Evolutionary conservation across 208 protist species (phyloP), one percentile per base, ranked within the genome.

Genomic region (Naegleria lovaniensis): DNA sequence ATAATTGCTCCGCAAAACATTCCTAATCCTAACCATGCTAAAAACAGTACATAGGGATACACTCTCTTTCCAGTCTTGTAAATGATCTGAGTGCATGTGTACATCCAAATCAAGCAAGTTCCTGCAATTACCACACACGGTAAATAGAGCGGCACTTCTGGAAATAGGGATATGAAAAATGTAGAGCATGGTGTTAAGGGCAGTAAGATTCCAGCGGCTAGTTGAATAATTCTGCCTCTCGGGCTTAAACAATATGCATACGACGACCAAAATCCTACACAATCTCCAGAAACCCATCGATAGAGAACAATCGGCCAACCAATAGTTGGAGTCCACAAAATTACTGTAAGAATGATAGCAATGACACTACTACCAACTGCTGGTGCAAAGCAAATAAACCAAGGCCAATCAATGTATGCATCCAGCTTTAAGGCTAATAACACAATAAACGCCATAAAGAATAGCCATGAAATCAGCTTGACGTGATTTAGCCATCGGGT

Each of bases 161-260:
- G 76, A 36, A 84, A 84, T 40, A 84, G 29, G 5, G 38, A 41
- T 3, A 84, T 84, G 11, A 84, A 84, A 84, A 41, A 84, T 19
- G 38, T 84, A 84, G 13, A 84, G 33, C 29, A 33, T 2, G 38
- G 38, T 41, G 38, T 40, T 40, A 84, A 36, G 6, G 76, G 11
- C 76, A 84, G 38, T 29, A 84, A 36, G 0, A 84, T 84, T 41
- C 22, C 76, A 84, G 33, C 29, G 9, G 39, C 15, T 16, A 84
- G 11, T 36, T 84, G 76, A 84, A 84, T 33, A 84, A 84, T 84
- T 40, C 76, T 84, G 3, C 76, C 76, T 84, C 76, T 84, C 22
- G 33, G 29, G 9, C 25, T 41, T 15, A 84, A 84, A 84, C 76
- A 84, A 36, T 84, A 84, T 15, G 76, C 76, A 84, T 84, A 84